These are phyloP conservation scores for Syzygium grande DNA, from an alignment of 345 rosid species.

Conservation along the genomic window DNA sequence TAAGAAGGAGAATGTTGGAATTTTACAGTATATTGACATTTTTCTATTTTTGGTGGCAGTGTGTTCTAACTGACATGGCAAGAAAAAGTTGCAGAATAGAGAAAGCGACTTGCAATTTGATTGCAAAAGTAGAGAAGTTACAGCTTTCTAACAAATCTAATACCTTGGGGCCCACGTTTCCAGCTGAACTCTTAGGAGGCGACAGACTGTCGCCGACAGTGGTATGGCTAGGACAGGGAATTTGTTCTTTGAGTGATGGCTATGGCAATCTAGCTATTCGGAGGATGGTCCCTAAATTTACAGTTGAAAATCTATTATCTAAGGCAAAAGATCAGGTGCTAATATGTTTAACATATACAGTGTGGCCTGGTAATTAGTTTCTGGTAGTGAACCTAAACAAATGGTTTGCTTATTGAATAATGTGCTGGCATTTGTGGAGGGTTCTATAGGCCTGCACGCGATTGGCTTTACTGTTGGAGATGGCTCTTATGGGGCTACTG, in stretches of 20 bases:
- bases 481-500: background rate
- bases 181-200: constrained; percentile 31
- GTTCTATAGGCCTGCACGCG: background rate
- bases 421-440: background rate
- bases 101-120: constrained; percentile 26
- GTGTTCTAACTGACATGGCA: constrained; percentile 36
- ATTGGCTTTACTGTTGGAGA: background rate
- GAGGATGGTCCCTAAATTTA: background rate
- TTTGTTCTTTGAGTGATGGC: background rate
- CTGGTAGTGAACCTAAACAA: too few relatives aligned
- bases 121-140: constrained; percentile 35
- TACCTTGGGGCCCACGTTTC: constrained; percentile 19
- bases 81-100: constrained; percentile 35
- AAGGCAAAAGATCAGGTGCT: background rate
- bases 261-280: background rate
- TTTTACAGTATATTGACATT: background rate
- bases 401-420: background rate
- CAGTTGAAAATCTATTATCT: background rate
- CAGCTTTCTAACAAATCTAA: constrained; percentile 29
- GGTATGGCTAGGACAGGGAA: constrained; percentile 21
- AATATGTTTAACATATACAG: background rate
- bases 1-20: background rate
- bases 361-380: background rate
- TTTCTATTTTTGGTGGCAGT: constrained; percentile 27
- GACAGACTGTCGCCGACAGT: too few relatives aligned